Conservation (phyloP, 2,329 filamentous ascomycete genomes). For the Fusarium abutilonis region DNA sequence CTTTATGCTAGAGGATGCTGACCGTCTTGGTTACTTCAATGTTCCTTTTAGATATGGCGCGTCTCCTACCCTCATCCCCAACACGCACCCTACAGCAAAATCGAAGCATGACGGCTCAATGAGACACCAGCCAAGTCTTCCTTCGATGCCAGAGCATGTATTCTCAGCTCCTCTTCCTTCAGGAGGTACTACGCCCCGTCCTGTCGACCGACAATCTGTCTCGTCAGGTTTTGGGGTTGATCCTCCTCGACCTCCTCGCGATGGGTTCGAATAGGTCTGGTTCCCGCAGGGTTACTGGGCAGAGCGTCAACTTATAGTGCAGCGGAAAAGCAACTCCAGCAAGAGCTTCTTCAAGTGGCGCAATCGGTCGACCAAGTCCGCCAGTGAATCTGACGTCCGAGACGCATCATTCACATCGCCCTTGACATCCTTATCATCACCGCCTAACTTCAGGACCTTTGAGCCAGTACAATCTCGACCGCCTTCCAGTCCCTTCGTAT, state of each 20-base stretch:
- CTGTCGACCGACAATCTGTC: background rate
- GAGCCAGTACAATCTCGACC: constrained; percentile 20
- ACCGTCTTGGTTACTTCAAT: constrained; percentile 48
- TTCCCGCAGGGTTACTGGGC: constrained; percentile 71
- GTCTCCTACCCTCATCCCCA: constrained; percentile 28
- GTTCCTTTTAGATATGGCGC: constrained; percentile 37
- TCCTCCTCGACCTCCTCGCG: constrained; percentile 64
- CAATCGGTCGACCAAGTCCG: constrained; percentile 51
- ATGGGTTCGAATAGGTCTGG: constrained; percentile 70
- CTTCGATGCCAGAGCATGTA: constrained; percentile 20
- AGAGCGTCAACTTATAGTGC: constrained; percentile 56
- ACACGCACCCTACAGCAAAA: constrained; percentile 11
- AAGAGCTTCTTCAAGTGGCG: constrained; percentile 55
- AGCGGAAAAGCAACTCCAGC: constrained; percentile 48
- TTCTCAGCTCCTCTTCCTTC: constrained; percentile 14
- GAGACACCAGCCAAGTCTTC: constrained; percentile 34
- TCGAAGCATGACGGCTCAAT: constrained; percentile 19
- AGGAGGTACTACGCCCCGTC: constrained; percentile 6
- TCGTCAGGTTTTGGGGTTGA: constrained; percentile 53
- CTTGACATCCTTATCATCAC: constrained; percentile 35
- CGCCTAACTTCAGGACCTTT: constrained; percentile 20
- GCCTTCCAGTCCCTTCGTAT: constrained; percentile 56
- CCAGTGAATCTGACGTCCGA: constrained; percentile 48
- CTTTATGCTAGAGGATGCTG: background rate
- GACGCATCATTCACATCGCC: constrained; percentile 41